Conservation (phyloP, 352 stramenopile species). For the Phytophthora gonapodyides region DNA sequence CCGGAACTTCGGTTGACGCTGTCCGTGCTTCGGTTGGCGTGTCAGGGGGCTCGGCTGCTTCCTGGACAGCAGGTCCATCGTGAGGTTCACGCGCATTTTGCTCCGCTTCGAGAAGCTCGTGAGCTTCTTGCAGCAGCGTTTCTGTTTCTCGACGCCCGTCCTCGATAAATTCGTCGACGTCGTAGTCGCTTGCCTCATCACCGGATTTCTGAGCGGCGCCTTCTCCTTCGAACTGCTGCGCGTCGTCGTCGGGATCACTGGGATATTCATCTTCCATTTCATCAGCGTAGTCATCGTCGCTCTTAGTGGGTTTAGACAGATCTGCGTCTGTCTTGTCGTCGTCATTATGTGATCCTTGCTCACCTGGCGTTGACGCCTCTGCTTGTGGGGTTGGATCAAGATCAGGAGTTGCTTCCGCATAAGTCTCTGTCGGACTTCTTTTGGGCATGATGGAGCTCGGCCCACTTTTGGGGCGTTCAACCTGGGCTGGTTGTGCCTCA, state of each 20-base stretch:
- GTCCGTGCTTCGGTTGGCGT: background rate
- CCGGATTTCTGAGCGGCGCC: constrained; percentile 11
- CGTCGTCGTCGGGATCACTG: constrained; percentile 9
- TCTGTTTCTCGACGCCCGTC: constrained; percentile 42
- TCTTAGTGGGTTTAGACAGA: constrained; percentile 2
- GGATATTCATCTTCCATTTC: constrained; percentile 27
- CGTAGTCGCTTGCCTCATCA: constrained; percentile 13
- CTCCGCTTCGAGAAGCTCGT: constrained; percentile 37
- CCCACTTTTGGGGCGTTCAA: constrained; percentile 5
- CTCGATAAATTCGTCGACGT: constrained; percentile 29
- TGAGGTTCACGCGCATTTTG: constrained; percentile 5
- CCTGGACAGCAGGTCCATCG: background rate
- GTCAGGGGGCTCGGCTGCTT: background rate
- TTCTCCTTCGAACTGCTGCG: constrained; percentile 11
- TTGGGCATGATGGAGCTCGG: background rate
- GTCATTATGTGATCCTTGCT: background rate
- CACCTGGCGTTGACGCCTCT: background rate
- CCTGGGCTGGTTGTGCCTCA: background rate
- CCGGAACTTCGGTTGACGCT: background rate
- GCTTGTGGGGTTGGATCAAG: background rate
- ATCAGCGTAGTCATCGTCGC: constrained; percentile 24
- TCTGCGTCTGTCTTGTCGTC: background rate
- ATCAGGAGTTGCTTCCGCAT: background rate
- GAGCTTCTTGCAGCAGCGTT: constrained; percentile 45
- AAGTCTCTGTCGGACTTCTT: background rate